phyloP scores from a whole-genome alignment of 2,329 filamentous ascomycete species.

The Phaeosphaeriaceae sp. region DNA sequence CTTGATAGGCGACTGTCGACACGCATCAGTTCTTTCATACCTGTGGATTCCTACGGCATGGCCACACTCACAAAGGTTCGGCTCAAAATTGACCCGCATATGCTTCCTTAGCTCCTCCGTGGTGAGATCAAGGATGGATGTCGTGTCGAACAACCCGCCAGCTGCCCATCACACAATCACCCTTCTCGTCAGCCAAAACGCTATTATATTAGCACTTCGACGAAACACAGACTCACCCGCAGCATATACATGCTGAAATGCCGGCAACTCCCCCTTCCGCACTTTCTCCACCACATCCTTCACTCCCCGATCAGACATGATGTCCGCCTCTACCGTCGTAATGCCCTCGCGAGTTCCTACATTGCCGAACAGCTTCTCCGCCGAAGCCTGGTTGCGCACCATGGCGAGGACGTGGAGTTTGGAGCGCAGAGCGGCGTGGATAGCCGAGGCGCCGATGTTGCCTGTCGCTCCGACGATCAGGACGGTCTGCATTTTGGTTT shows the following conservation, averaged over 20 bases:
- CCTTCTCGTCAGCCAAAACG: not conserved
- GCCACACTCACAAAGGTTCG: not conserved
- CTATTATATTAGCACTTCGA: not conserved
- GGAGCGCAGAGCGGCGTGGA: slow-evolving; percentile 1
- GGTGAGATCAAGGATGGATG: not conserved
- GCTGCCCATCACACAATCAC: not conserved
- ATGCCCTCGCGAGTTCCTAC: slow-evolving; percentile 1
- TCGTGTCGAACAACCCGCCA: not conserved
- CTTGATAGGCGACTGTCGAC: not conserved
- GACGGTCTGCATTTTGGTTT: no score
- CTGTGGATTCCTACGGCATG: not conserved
- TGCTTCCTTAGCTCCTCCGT: not conserved
- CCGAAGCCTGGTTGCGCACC: slow-evolving; percentile 4
- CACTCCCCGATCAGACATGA: slow-evolving; percentile 2
- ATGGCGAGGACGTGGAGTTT: slow-evolving; percentile 1
- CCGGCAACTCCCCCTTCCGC: not conserved
- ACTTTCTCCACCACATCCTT: slow-evolving; percentile 5
- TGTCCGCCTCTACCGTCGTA: slow-evolving; percentile 2
- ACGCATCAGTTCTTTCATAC: not conserved
- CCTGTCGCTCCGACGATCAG: slow-evolving; percentile 4
- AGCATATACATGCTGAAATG: slow-evolving; percentile 7
- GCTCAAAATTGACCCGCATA: not conserved
- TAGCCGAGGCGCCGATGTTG: slow-evolving; percentile 2
- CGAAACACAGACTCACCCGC: not conserved
- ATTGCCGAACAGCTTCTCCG: slow-evolving; percentile 1